Evolutionary conservation across 139 green algal genomes (phyloP).

Genomic region (Tetraselmis chui): DNA sequence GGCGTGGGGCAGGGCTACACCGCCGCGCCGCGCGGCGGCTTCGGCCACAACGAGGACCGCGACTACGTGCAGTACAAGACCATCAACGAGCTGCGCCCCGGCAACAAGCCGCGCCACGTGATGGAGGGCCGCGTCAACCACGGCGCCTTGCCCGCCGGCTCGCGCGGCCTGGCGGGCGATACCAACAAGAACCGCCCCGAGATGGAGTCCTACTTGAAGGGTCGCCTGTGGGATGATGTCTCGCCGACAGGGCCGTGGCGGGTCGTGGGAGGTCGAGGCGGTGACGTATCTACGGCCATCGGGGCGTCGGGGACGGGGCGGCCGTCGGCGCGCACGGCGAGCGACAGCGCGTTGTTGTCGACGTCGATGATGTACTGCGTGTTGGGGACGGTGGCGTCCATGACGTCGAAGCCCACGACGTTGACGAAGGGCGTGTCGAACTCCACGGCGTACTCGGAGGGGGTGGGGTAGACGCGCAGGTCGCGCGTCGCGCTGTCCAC

Average conservation of each 20-base stretch:
- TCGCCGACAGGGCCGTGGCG: too few relatives aligned
- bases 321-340: too few relatives aligned
- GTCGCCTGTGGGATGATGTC: too few relatives aligned
- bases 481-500: not conserved
- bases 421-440: slow-evolving; percentile 4
- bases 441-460: slow-evolving; percentile 4
- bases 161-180: not conserved
- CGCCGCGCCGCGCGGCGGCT: not conserved
- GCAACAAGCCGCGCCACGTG: not conserved
- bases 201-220: too few relatives aligned
- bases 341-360: slow-evolving; percentile 14
- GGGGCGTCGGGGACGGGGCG: too few relatives aligned
- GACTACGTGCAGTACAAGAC: not conserved
- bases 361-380: slow-evolving; percentile 19
- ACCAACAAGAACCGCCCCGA: not conserved
- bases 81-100: not conserved
- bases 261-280: too few relatives aligned
- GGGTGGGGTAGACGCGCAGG: slow-evolving; percentile 3
- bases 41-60: not conserved
- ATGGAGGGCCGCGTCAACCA: not conserved
- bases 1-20: not conserved
- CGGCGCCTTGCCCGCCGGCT: too few relatives aligned
- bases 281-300: too few relatives aligned
- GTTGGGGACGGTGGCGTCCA: slow-evolving; percentile 17
- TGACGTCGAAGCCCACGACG: slow-evolving; percentile 16